A percentile compares a stretch with the other conserved stretches of the same genome.
Conservation (phyloP, 2,329 filamentous ascomycete genomes). For the Diaporthe humulicola region DNA sequence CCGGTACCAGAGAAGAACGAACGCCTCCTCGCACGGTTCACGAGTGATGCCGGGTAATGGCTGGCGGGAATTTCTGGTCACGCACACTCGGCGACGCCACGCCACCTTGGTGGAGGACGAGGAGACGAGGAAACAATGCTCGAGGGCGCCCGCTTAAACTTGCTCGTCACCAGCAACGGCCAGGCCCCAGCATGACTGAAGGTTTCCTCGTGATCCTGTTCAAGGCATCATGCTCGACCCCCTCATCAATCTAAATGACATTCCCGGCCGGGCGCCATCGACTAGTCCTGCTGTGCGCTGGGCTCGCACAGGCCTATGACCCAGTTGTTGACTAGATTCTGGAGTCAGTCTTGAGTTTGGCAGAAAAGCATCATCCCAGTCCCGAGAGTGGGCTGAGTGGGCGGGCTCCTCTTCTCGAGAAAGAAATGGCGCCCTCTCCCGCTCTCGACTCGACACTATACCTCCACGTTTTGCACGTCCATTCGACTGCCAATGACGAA, state of each 20-base stretch:
- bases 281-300: conserved; percentile 5
- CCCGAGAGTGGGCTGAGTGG: background rate
- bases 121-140: background rate
- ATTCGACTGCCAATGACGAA: conserved; percentile 25
- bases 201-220: conserved; percentile 21
- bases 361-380: conserved; percentile 17
- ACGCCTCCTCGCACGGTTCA: background rate
- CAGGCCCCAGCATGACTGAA: conserved; percentile 26
- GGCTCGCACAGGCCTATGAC: conserved; percentile 26
- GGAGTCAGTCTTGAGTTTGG: conserved; percentile 23
- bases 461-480: conserved; percentile 27
- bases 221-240: conserved; percentile 26
- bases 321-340: conserved; percentile 11
- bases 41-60: background rate
- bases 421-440: background rate
- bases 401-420: background rate
- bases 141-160: conserved; percentile 6
- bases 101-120: conserved; percentile 4
- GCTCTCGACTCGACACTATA: background rate
- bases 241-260: conserved; percentile 21
- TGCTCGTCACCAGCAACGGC: conserved; percentile 8
- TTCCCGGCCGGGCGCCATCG: conserved; percentile 25
- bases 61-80: background rate
- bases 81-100: background rate
- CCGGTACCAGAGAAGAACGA: background rate